These are phyloP conservation scores for Nitzschia putrida DNA, from an alignment of 108 stramenopile species.

Conservation along the genomic window DNA sequence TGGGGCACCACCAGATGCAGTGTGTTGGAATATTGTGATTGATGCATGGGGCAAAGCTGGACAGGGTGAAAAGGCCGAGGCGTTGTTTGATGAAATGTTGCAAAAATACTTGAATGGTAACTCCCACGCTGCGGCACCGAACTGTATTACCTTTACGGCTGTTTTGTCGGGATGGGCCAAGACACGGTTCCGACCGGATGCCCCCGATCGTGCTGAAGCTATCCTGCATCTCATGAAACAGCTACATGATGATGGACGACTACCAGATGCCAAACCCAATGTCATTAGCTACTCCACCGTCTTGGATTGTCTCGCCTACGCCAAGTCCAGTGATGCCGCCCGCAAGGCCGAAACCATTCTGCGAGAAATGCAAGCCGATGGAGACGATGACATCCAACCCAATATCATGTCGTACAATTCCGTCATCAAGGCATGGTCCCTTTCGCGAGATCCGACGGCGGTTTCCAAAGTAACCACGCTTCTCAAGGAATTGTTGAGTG, in stretches of 20 bases:
- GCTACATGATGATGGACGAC: conserved; percentile 5
- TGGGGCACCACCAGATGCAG: conserved; percentile 24
- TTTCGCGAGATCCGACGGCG: conserved; percentile 16
- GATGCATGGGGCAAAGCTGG: conserved; percentile 64
- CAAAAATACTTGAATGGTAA: not conserved
- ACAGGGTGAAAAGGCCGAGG: conserved; percentile 51
- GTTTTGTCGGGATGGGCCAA: conserved; percentile 62
- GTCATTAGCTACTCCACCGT: conserved; percentile 35
- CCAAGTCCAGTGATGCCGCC: conserved; percentile 29
- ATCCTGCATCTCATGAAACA: conserved; percentile 32
- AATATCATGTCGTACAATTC: conserved; percentile 41
- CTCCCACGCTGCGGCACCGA: conserved; percentile 25
- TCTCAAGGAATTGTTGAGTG: conserved; percentile 23
- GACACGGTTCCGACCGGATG: conserved; percentile 27
- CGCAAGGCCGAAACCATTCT: conserved; percentile 57
- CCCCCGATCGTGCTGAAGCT: conserved; percentile 31
- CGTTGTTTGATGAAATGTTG: conserved; percentile 40
- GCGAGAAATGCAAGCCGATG: conserved; percentile 54
- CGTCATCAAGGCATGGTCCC: conserved; percentile 46
- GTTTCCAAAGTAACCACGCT: conserved; percentile 22
- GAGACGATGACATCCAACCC: conserved; percentile 46
- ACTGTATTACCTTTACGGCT: conserved; percentile 54
- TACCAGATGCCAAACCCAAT: conserved; percentile 40
- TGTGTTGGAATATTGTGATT: conserved; percentile 50
- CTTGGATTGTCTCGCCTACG: conserved; percentile 39